These are phyloP conservation scores for Mycena maculata DNA, from an alignment of 768 basidiomycete genomes.

Conservation along the genomic window DNA sequence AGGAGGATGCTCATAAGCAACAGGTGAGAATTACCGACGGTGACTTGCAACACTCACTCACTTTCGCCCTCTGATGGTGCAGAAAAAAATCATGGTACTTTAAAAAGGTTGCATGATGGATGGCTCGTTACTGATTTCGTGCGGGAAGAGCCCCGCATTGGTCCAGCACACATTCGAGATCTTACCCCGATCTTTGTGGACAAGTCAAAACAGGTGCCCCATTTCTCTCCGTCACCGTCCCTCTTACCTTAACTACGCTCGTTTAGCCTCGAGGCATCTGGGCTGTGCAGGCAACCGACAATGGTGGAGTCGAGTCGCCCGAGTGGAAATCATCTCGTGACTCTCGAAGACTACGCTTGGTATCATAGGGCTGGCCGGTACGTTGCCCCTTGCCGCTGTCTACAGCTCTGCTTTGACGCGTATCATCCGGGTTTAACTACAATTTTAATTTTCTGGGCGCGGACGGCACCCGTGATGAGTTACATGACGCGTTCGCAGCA, in stretches of 20 bases:
- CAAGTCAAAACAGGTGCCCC: slow-evolving; percentile 48
- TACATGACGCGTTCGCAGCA: slow-evolving; percentile 1
- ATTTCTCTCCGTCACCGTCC: not conserved
- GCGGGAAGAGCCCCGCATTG: slow-evolving; percentile 60
- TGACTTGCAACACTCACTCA: not conserved
- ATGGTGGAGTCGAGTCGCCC: slow-evolving; percentile 23
- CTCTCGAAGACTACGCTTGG: slow-evolving; percentile 67
- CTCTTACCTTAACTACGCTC: not conserved
- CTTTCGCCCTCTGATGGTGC: too few species aligned
- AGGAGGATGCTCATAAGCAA: slow-evolving; percentile 39
- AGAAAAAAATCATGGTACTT: slow-evolving; percentile 42
- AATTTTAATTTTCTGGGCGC: slow-evolving; percentile 27
- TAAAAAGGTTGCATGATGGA: not conserved
- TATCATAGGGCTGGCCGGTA: slow-evolving; percentile 67
- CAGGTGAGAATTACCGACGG: slow-evolving; percentile 24
- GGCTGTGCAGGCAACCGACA: slow-evolving; percentile 36
- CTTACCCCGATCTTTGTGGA: slow-evolving; percentile 54
- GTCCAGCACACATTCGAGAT: slow-evolving; percentile 55
- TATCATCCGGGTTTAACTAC: slow-evolving; percentile 34
- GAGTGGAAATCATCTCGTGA: slow-evolving; percentile 61
- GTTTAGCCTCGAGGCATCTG: slow-evolving; percentile 52
- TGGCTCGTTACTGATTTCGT: not conserved
- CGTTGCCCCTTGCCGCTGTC: slow-evolving; percentile 44
- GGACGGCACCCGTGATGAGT: not conserved
- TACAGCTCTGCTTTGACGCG: slow-evolving; percentile 45